Percentiles rank a stretch among this genome's conserved stretches.
Evolutionary conservation across 1,284 basidiomycete species (phyloP).

Genomic region (Kwoniella shivajii): DNA sequence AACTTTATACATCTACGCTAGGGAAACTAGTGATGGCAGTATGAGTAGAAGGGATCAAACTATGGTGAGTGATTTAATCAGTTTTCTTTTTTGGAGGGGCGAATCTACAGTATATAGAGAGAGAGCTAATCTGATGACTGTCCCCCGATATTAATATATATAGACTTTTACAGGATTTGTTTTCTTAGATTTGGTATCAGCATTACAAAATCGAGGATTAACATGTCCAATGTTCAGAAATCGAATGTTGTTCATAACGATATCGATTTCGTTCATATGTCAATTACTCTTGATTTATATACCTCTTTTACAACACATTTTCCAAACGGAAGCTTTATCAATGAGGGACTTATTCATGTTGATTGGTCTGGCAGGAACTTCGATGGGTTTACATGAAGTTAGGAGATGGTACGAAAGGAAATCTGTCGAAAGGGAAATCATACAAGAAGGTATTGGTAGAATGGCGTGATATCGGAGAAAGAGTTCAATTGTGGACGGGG

Average conservation of each 20-base stretch:
- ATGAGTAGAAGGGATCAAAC: slow-evolving; percentile 87
- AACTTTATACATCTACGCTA: slow-evolving; percentile 83
- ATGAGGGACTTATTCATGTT: slow-evolving; percentile 71
- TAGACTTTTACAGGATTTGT: slow-evolving; percentile 97
- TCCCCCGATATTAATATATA: not conserved
- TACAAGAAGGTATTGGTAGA: slow-evolving; percentile 14
- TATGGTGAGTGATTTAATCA: slow-evolving; percentile 65
- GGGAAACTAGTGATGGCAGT: slow-evolving; percentile 76
- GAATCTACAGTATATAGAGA: not conserved
- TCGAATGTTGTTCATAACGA: slow-evolving; percentile 84
- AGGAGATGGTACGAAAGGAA: slow-evolving; percentile 75
- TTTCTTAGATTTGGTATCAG: slow-evolving; percentile 92
- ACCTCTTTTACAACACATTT: slow-evolving; percentile 84
- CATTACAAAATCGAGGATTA: slow-evolving; percentile 89
- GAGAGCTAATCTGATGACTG: not conserved
- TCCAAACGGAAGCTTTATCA: slow-evolving; percentile 84
- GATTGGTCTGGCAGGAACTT: slow-evolving; percentile 68
- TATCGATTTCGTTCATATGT: slow-evolving; percentile 77
- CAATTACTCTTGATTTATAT: slow-evolving; percentile 88
- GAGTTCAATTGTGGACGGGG: too few species aligned
- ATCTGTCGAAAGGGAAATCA: slow-evolving; percentile 43
- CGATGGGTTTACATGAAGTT: slow-evolving; percentile 75
- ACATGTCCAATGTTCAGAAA: slow-evolving; percentile 78
- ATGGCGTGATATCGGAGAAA: slow-evolving; percentile 17
- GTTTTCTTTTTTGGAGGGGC: not conserved